Conservation (phyloP, 2,329 filamentous ascomycete species). For the Neoscytalidium dimidiatum region DNA sequence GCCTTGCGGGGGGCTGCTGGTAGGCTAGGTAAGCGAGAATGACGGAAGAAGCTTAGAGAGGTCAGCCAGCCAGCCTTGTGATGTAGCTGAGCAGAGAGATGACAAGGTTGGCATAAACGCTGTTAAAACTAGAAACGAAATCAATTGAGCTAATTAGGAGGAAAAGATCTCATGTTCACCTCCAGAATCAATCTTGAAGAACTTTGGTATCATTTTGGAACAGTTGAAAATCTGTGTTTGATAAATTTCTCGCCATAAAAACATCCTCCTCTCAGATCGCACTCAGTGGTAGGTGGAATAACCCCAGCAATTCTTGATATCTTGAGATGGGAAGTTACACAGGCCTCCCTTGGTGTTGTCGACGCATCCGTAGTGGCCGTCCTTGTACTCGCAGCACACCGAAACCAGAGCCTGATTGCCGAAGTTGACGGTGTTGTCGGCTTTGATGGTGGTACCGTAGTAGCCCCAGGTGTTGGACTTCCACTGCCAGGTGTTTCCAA, state of each 20-base stretch:
- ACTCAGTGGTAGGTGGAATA: not conserved
- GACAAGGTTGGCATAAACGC: too few relatives aligned
- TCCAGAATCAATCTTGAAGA: too few relatives aligned
- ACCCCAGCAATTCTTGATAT: not conserved
- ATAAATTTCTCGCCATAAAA: not conserved
- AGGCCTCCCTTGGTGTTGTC: not conserved
- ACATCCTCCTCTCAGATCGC: not conserved
- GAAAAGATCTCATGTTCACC: too few relatives aligned
- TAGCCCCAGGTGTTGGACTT: not conserved
- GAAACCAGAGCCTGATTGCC: not conserved
- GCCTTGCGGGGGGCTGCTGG: too few relatives aligned
- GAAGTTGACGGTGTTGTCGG: not conserved
- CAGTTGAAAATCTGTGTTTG: not conserved
- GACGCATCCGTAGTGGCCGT: not conserved
- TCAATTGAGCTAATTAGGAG: too few relatives aligned
- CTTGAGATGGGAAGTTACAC: not conserved
- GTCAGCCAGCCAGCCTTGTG: too few relatives aligned
- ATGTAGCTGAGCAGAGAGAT: too few relatives aligned
- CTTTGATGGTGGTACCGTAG: not conserved
- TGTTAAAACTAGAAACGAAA: too few relatives aligned
- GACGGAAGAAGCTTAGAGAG: too few relatives aligned
- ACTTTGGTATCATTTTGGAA: too few relatives aligned
- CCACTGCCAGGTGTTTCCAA: not conserved
- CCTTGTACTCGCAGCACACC: not conserved
- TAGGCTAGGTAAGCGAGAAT: too few relatives aligned